Conservation (phyloP, 176 grass and related monocot species). For the Ampelocalamus luodianensis region DNA sequence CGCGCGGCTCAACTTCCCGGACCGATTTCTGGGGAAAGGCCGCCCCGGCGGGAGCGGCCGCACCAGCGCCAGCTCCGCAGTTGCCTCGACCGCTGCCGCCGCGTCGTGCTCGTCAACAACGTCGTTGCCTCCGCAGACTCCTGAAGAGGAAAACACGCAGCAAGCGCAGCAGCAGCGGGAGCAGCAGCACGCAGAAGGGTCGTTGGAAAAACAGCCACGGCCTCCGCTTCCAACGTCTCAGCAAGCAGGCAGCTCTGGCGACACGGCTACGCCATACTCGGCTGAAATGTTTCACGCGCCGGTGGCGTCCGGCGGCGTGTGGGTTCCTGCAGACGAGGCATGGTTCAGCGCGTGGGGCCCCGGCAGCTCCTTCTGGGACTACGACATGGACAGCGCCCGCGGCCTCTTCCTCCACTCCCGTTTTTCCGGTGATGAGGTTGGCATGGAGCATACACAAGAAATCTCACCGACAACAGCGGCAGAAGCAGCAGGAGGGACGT, state of each 20-base stretch:
- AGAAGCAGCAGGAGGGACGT: background rate
- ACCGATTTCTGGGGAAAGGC: conserved; percentile 76
- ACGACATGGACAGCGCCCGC: conserved; percentile 75
- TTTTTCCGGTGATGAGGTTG: conserved; percentile 48
- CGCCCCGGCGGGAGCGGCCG: conserved; percentile 50
- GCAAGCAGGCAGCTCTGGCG: conserved; percentile 17
- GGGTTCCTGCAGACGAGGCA: conserved; percentile 73
- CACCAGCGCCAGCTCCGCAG: conserved; percentile 35
- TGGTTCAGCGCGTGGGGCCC: conserved; percentile 92
- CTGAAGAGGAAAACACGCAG: conserved; percentile 43
- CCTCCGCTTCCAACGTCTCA: background rate
- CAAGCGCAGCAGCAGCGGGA: background rate
- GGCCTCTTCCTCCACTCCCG: conserved; percentile 71
- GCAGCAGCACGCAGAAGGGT: background rate
- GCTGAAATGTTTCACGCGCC: conserved; percentile 23
- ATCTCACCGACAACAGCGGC: background rate
- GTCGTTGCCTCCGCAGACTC: conserved; percentile 47
- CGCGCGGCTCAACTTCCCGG: conserved; percentile 91
- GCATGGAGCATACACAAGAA: conserved; percentile 24
- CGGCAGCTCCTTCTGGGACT: conserved; percentile 82
- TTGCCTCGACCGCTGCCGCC: background rate
- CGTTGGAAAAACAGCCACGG: conserved; percentile 33
- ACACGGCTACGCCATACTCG: conserved; percentile 2
- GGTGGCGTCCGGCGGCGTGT: conserved; percentile 46
- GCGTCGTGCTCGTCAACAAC: conserved; percentile 61